These are phyloP conservation scores for Skeletonema menzelii DNA, from an alignment of 108 stramenopile genomes.

Conservation along the genomic window DNA sequence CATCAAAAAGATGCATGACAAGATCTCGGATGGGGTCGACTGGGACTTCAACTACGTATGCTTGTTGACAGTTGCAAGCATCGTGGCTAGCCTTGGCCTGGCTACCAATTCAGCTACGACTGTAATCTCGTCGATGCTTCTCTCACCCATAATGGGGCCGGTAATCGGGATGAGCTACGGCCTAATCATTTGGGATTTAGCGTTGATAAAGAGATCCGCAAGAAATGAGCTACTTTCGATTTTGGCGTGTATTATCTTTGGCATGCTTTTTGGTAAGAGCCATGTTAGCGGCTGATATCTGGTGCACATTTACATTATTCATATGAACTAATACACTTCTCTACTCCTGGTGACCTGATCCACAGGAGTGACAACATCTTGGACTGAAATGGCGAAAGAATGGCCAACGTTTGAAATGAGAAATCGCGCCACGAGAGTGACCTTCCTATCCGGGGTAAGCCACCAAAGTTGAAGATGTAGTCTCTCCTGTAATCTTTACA, in stretches of 20 bases:
- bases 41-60: conserved; percentile 23
- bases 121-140: conserved; percentile 87
- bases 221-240: conserved; percentile 66
- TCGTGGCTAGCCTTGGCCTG: conserved; percentile 84
- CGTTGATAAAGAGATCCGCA: conserved; percentile 51
- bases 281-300: too few species aligned
- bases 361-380: neutral
- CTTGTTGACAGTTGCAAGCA: conserved; percentile 62
- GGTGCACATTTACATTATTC: too few species aligned
- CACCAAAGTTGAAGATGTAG: conserved; percentile 73
- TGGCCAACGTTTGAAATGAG: conserved; percentile 1
- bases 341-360: neutral
- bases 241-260: conserved; percentile 48
- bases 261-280: neutral
- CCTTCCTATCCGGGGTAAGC: conserved; percentile 44
- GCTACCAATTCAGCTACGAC: conserved; percentile 69
- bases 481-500: conserved; percentile 43
- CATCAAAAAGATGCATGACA: conserved; percentile 28
- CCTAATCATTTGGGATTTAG: conserved; percentile 58
- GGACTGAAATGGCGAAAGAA: neutral
- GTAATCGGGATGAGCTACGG: conserved; percentile 70
- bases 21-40: conserved; percentile 4
- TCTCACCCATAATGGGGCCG: conserved; percentile 81
- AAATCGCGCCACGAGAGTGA: neutral
- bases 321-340: neutral